These are phyloP conservation scores for Penicillium taxi DNA, from an alignment of 495 filamentous ascomycete species.

Conservation along the genomic window DNA sequence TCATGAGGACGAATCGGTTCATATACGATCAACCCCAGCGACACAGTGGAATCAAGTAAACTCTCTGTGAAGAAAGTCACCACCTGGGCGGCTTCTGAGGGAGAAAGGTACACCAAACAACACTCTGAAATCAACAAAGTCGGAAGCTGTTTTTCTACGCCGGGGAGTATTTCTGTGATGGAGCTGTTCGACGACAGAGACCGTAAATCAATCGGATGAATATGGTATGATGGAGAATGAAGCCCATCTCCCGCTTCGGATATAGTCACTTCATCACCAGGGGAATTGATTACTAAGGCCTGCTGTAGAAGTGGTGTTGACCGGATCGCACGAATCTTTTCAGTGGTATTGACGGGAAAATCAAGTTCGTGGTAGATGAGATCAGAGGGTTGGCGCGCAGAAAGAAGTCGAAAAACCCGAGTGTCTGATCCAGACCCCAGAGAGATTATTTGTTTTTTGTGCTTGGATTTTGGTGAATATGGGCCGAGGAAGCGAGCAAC, in stretches of 20 bases:
- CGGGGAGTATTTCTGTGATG: constrained; percentile 19
- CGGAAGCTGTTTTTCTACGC: constrained; percentile 51
- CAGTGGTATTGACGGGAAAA: constrained; percentile 63
- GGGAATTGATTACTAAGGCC: constrained; percentile 19
- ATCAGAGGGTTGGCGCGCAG: constrained; percentile 23
- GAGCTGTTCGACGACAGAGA: constrained; percentile 31
- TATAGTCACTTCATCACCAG: constrained; percentile 22
- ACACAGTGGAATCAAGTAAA: constrained; percentile 33
- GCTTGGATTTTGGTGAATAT: constrained; percentile 7
- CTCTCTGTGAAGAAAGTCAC: constrained; percentile 57
- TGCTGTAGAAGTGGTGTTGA: constrained; percentile 31
- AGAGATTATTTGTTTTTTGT: constrained; percentile 74
- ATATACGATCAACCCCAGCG: constrained; percentile 68
- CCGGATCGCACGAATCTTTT: constrained; percentile 52
- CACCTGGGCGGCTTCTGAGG: constrained; percentile 50
- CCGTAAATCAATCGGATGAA: constrained; percentile 79
- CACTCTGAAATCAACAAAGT: constrained; percentile 89
- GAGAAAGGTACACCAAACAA: constrained; percentile 80
- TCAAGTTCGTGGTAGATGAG: constrained; percentile 89
- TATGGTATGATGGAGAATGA: constrained; percentile 49
- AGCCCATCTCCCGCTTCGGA: constrained; percentile 35
- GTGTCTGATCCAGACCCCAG: constrained; percentile 94
- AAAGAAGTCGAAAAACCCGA: constrained; percentile 62
- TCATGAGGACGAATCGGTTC: constrained; percentile 80
- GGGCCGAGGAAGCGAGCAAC: constrained; percentile 60